Evolutionary conservation across 768 basidiomycete species (phyloP).

Genomic region (Gloeophyllum trabeum): DNA sequence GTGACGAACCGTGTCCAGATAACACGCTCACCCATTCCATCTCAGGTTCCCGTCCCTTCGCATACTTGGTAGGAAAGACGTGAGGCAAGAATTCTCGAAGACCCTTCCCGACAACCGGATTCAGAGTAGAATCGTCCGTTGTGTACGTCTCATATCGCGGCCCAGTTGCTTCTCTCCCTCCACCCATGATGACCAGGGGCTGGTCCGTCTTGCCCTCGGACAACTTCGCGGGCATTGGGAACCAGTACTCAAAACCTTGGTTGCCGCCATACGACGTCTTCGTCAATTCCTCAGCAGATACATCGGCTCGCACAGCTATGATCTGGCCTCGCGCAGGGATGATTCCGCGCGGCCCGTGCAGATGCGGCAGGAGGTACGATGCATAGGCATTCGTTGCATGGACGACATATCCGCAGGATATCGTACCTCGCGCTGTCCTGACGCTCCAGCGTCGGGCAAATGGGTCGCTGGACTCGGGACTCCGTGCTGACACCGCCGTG

Average conservation of each 20-base stretch:
- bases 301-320: no score
- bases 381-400: constrained; percentile 87
- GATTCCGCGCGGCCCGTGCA: constrained; percentile 46
- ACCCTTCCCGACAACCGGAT: constrained; percentile 31
- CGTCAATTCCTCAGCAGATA: no score
- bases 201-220: no score
- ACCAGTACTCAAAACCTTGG: constrained; percentile 67
- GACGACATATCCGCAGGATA: constrained; percentile 53
- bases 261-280: constrained; percentile 28
- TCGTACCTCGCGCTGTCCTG: constrained; percentile 52
- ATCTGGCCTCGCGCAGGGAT: constrained; percentile 69
- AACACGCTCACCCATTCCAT: constrained; percentile 83
- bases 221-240: no score
- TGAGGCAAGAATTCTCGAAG: constrained; percentile 51
- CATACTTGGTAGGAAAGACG: constrained; percentile 47
- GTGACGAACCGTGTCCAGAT: constrained; percentile 2
- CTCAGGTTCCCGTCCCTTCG: constrained; percentile 48
- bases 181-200: constrained; percentile 67
- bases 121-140: constrained; percentile 46
- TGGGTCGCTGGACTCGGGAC: not conserved
- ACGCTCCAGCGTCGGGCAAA: constrained; percentile 36
- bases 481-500: constrained; percentile 26
- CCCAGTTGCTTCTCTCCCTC: constrained; percentile 37
- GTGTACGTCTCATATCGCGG: constrained; percentile 38
- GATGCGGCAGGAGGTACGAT: constrained; percentile 64